Conservation (phyloP, 495 filamentous ascomycete species). For the Neurospora sp. region DNA sequence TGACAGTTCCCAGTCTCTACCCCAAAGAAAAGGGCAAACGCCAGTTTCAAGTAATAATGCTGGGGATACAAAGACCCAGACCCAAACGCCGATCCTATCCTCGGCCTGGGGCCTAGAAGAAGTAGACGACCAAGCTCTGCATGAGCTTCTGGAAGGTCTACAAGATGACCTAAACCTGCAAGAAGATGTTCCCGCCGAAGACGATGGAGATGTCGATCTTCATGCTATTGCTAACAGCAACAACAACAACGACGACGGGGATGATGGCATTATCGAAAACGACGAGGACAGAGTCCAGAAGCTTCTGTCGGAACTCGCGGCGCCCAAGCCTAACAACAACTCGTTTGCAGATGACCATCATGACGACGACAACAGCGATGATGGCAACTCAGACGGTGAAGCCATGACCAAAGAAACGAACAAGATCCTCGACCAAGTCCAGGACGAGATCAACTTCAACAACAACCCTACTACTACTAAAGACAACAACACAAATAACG, state of each 20-base stretch:
- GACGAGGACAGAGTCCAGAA: slow-evolving; percentile 20
- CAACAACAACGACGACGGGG: background rate
- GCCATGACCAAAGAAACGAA: slow-evolving; percentile 25
- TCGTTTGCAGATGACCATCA: background rate
- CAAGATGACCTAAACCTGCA: slow-evolving; percentile 9
- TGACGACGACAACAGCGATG: background rate
- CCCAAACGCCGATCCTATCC: background rate
- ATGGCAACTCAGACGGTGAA: slow-evolving; percentile 33
- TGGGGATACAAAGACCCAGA: background rate
- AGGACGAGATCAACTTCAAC: slow-evolving; percentile 24
- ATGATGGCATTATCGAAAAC: background rate
- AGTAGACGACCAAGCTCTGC: slow-evolving; percentile 25
- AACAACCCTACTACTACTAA: background rate
- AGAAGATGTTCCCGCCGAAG: slow-evolving; percentile 3
- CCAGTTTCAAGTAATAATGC: no score
- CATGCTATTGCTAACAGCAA: background rate
- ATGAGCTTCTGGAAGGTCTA: slow-evolving; percentile 28
- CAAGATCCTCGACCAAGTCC: slow-evolving; percentile 22
- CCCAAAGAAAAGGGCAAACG: background rate
- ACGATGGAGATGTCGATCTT: background rate
- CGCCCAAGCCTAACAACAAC: slow-evolving; percentile 1
- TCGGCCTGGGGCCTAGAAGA: slow-evolving; percentile 9
- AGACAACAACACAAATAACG: background rate
- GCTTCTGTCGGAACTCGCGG: slow-evolving; percentile 18
- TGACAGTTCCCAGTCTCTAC: background rate